phyloP scores from a whole-genome alignment of 2,329 filamentous ascomycete genomes.

The Trichophyton equinum region DNA sequence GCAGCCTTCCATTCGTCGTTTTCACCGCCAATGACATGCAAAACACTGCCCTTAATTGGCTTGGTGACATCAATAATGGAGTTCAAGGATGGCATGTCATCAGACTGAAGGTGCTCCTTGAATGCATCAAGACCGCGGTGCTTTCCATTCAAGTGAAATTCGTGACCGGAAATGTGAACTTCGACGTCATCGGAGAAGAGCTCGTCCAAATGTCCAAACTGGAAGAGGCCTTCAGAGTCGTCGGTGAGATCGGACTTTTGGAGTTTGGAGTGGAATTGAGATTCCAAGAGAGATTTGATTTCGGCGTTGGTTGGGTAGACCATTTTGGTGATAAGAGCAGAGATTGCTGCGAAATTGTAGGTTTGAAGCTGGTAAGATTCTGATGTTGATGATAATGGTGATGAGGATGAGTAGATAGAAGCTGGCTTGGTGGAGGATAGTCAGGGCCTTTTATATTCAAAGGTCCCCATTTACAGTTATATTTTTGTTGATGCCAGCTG shows the following conservation, averaged over 20 bases:
- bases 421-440: neutral
- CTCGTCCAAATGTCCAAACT: conserved; percentile 8
- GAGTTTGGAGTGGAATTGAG: conserved; percentile 7
- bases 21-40: conserved; percentile 9
- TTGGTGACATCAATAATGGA: conserved; percentile 8
- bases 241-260: conserved; percentile 4
- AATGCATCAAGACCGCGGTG: conserved; percentile 6
- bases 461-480: neutral
- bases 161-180: conserved; percentile 7
- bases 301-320: conserved; percentile 7
- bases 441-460: neutral
- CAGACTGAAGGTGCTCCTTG: conserved; percentile 7
- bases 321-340: conserved; percentile 2
- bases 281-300: conserved; percentile 8
- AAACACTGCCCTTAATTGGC: conserved; percentile 7
- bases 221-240: conserved; percentile 7
- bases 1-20: conserved; percentile 8
- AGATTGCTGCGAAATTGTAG: neutral
- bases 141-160: conserved; percentile 9
- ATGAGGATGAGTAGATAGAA: neutral
- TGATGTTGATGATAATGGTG: neutral
- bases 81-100: conserved; percentile 8
- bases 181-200: conserved; percentile 9
- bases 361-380: neutral
- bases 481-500: neutral